Evolutionary conservation across 345 rosid species (phyloP).

Genomic region (Populus tremula): DNA sequence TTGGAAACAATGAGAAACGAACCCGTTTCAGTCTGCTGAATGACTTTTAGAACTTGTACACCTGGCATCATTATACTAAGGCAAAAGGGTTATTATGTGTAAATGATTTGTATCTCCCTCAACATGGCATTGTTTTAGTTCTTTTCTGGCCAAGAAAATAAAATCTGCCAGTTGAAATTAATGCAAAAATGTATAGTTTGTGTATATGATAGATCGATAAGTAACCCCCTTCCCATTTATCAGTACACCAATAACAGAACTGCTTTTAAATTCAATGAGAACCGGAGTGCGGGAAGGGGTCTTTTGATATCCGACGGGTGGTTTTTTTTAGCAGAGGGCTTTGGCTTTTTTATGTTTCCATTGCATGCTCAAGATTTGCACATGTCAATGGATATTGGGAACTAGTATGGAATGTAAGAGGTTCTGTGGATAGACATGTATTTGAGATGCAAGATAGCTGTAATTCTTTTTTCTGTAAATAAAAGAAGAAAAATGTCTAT

Average conservation of each 20-base stretch:
- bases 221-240: neutral
- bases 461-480: neutral
- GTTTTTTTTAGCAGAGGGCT: neutral
- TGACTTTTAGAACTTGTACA: neutral
- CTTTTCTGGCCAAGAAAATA: neutral
- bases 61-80: neutral
- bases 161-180: neutral
- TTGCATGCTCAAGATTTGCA: neutral
- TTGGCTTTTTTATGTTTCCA: neutral
- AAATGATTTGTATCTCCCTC: neutral
- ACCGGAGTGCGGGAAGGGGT: neutral
- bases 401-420: neutral
- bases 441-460: neutral
- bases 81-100: neutral
- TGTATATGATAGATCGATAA: neutral
- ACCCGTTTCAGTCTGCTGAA: neutral
- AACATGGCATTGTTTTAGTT: neutral
- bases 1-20: neutral
- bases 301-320: neutral
- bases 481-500: neutral
- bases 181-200: neutral
- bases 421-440: neutral
- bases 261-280: neutral
- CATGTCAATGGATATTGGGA: neutral
- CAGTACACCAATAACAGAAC: neutral